phyloP scores from a whole-genome alignment of 805 yeast genomes.

The Hanseniaspora pseudoguilliermondii region DNA sequence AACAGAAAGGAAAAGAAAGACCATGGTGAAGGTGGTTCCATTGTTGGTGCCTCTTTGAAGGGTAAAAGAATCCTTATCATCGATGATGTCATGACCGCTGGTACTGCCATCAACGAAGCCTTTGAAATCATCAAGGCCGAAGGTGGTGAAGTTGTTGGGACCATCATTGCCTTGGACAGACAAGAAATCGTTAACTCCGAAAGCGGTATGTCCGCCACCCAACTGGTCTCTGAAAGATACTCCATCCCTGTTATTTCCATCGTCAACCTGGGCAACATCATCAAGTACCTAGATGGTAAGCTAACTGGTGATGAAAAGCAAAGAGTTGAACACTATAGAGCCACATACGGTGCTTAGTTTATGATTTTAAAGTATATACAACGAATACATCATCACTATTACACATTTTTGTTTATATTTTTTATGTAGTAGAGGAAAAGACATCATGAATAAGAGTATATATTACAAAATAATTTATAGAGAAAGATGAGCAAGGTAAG shows the following conservation, averaged over 20 bases:
- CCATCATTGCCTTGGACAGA: conserved; percentile 86
- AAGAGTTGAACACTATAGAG: conserved; percentile 45
- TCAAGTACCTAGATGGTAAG: conserved; percentile 44
- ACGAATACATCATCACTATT: too few relatives aligned
- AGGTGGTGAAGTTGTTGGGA: conserved; percentile 65
- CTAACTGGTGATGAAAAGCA: conserved; percentile 46
- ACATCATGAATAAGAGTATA: too few relatives aligned
- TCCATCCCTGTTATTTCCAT: conserved; percentile 76
- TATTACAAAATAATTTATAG: too few relatives aligned
- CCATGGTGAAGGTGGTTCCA: conserved; percentile 95
- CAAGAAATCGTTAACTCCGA: conserved; percentile 73
- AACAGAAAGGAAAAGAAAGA: conserved; percentile 94
- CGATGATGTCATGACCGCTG: conserved; percentile 97
- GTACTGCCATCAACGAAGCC: conserved; percentile 94
- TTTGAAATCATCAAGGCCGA: conserved; percentile 59
- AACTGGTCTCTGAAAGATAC: conserved; percentile 57
- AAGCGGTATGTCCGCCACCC: conserved; percentile 54
- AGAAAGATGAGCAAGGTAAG: too few relatives aligned
- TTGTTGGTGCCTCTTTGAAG: conserved; percentile 70
- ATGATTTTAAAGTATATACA: background rate
- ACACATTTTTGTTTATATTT: too few relatives aligned
- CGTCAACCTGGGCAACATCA: conserved; percentile 62
- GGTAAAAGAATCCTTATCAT: conserved; percentile 70
- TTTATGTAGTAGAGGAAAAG: background rate
- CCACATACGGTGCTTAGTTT: conserved; percentile 27